Conservation (phyloP, 805 yeast genomes). For the Danielia oregonensis region DNA sequence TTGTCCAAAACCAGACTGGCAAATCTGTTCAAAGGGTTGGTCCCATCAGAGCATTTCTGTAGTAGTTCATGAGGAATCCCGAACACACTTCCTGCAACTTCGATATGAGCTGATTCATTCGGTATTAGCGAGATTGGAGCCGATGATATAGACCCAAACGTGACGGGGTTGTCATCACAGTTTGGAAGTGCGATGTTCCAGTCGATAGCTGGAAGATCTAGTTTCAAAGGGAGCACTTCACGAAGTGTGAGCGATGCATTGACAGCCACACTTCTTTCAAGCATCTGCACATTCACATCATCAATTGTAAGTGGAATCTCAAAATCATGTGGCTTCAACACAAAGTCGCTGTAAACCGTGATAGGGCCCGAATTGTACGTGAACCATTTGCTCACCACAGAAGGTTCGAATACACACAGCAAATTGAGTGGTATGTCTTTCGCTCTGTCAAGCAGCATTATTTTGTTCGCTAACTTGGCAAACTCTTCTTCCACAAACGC, state of each 20-base stretch:
- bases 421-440: slow-evolving; percentile 10
- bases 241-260: background rate
- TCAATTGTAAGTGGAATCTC: slow-evolving; percentile 6
- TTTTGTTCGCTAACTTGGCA: slow-evolving; percentile 11
- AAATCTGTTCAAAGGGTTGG: slow-evolving; percentile 19
- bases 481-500: slow-evolving; percentile 16
- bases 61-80: slow-evolving; percentile 17
- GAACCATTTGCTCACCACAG: slow-evolving; percentile 16
- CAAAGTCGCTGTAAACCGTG: slow-evolving; percentile 11
- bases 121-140: background rate
- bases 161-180: slow-evolving; percentile 18
- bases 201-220: slow-evolving; percentile 18
- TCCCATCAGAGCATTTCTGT: slow-evolving; percentile 18
- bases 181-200: slow-evolving; percentile 28
- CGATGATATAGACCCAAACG: slow-evolving; percentile 17
- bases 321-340: slow-evolving; percentile 1
- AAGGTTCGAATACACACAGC: slow-evolving; percentile 19
- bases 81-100: slow-evolving; percentile 15
- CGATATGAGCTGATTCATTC: background rate
- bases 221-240: slow-evolving; percentile 15
- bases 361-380: slow-evolving; percentile 13
- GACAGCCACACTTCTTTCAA: slow-evolving; percentile 5
- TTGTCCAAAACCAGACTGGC: slow-evolving; percentile 17
- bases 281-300: slow-evolving; percentile 4
- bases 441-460: slow-evolving; percentile 8